Conservation (phyloP, 345 rosid genomes). For the Melaleuca quinquenervia region DNA sequence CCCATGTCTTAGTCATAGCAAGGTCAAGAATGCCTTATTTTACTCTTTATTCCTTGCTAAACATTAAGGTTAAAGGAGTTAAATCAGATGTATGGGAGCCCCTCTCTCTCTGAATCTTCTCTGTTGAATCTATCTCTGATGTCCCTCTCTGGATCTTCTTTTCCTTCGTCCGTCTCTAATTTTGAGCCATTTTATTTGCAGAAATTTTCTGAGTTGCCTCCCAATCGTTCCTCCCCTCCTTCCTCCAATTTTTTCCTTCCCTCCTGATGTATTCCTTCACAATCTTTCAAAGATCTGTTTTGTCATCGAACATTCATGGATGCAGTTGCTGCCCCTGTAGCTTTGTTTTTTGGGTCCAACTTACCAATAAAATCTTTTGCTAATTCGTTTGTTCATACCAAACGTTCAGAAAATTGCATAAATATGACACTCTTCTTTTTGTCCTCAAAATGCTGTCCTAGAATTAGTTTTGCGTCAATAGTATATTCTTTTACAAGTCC, state of each 20-base stretch:
- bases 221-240: too few relatives aligned
- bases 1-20: background rate
- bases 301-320: background rate
- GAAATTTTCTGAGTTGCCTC: background rate
- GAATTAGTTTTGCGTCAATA: background rate
- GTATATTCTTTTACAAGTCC: background rate
- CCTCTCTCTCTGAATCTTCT: background rate
- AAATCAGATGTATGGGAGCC: background rate
- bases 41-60: background rate
- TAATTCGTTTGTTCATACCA: background rate
- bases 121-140: background rate
- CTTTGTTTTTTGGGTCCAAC: background rate
- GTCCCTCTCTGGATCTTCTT: background rate
- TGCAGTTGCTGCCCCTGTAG: background rate
- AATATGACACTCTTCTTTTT: background rate
- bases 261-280: background rate
- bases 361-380: background rate
- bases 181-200: background rate
- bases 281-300: background rate
- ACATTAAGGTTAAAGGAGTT: background rate
- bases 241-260: background rate
- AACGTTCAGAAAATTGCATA: background rate
- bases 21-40: background rate
- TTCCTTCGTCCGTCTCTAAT: background rate
- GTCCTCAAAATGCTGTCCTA: background rate